These are phyloP conservation scores for Candida corydali DNA, from an alignment of 805 yeast genomes.

Conservation along the genomic window DNA sequence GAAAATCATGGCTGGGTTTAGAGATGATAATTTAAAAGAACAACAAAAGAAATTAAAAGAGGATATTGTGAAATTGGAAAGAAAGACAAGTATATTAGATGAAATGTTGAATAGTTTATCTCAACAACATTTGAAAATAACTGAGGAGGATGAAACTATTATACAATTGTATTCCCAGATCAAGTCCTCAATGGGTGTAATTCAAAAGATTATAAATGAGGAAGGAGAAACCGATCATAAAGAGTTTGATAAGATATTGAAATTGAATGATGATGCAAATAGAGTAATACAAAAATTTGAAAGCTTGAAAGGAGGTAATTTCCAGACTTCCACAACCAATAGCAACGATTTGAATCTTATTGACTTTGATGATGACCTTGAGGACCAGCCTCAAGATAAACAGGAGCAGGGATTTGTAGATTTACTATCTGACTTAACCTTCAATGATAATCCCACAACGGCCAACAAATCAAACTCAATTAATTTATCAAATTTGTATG, in stretches of 20 bases:
- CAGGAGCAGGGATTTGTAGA: conserved; percentile 51
- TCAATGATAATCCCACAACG: conserved; percentile 32
- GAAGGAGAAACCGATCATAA: conserved; percentile 61
- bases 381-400: conserved; percentile 29
- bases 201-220: conserved; percentile 78
- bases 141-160: conserved; percentile 58
- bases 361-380: conserved; percentile 40
- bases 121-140: background rate
- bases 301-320: conserved; percentile 61
- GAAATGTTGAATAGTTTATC: conserved; percentile 59
- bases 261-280: conserved; percentile 73
- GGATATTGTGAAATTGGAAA: conserved; percentile 76
- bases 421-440: conserved; percentile 60
- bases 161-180: conserved; percentile 73
- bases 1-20: conserved; percentile 98
- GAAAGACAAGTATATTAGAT: conserved; percentile 81
- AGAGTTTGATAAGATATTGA: conserved; percentile 60
- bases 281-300: conserved; percentile 63
- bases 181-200: conserved; percentile 81
- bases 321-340: conserved; percentile 48
- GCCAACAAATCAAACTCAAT: conserved; percentile 19
- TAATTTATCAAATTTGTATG: conserved; percentile 37
- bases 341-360: conserved; percentile 36
- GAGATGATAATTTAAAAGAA: conserved; percentile 71
- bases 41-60: conserved; percentile 76